A percentile compares a stretch with the other conserved stretches of the same genome.
These are phyloP conservation scores for Kwoniella mangroviensis DNA, from an alignment of 768 basidiomycete species.

Conservation along the genomic window DNA sequence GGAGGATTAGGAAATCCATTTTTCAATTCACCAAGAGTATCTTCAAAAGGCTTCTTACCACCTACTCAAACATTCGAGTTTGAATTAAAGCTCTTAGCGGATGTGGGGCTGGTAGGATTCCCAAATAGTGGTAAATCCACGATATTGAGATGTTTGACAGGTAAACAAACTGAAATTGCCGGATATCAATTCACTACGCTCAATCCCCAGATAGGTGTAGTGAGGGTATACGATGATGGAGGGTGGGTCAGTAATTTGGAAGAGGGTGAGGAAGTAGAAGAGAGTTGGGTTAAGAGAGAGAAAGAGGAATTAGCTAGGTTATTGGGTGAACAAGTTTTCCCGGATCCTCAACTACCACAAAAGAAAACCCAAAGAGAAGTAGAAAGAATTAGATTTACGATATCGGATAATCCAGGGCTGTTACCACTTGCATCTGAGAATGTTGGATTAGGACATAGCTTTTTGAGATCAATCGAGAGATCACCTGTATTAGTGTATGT, in stretches of 20 bases:
- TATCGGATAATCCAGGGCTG: constrained; percentile 96
- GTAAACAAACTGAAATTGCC: constrained; percentile 82
- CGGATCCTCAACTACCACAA: no score
- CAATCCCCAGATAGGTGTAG: constrained; percentile 90
- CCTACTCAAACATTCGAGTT: constrained; percentile 72
- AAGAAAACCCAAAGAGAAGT: constrained; percentile 3
- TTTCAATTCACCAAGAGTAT: constrained; percentile 76
- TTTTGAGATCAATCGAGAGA: constrained; percentile 89
- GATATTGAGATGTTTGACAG: constrained; percentile 83
- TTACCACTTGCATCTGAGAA: constrained; percentile 82
- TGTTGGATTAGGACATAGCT: constrained; percentile 90
- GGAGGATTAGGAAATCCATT: constrained; percentile 90
- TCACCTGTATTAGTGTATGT: constrained; percentile 89
- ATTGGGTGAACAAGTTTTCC: constrained; percentile 36
- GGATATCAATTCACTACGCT: constrained; percentile 93
- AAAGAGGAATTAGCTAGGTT: constrained; percentile 28
- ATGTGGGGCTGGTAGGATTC: constrained; percentile 94
- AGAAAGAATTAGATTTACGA: constrained; percentile 86
- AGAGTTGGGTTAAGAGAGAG: constrained; percentile 53
- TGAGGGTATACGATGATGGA: constrained; percentile 79
- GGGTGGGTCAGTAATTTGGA: constrained; percentile 62
- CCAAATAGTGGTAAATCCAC: constrained; percentile 94
- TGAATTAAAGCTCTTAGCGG: constrained; percentile 90
- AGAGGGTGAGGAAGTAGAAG: constrained; percentile 44
- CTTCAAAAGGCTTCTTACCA: constrained; percentile 56